These are phyloP conservation scores for Lunularia cruciata DNA, from an alignment of 225 moss, liverwort and hornwort species.

Conservation along the genomic window DNA sequence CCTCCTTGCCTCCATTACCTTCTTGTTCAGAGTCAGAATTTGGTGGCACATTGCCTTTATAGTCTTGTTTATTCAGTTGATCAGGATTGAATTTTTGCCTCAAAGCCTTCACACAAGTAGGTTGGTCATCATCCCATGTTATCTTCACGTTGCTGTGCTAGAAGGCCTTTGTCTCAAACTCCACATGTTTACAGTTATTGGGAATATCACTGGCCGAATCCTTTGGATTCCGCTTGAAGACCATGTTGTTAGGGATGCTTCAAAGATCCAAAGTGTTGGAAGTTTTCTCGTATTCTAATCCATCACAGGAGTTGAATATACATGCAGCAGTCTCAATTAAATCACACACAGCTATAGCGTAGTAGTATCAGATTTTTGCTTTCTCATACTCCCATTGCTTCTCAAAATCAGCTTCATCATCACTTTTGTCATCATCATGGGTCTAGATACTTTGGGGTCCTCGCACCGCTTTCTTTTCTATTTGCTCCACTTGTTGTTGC, in stretches of 20 bases:
- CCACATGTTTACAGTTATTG: conserved; percentile 64
- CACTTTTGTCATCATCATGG: no score
- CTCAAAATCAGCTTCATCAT: conserved; percentile 72
- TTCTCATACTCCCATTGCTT: conserved; percentile 83
- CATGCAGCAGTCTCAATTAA: conserved; percentile 72
- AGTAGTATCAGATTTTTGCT: conserved; percentile 75
- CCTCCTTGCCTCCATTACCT: conserved; percentile 38
- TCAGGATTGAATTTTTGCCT: no score
- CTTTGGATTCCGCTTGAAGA: conserved; percentile 56
- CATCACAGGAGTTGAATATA: conserved; percentile 74
- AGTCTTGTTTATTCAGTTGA: no score
- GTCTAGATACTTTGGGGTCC: conserved; percentile 68
- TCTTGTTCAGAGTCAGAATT: conserved; percentile 46
- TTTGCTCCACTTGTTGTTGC: no score
- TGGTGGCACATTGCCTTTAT: conserved; percentile 66
- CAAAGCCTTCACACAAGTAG: no score
- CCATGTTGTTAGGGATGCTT: conserved; percentile 75
- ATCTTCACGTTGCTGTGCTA: conserved; percentile 86
- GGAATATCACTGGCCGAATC: no score
- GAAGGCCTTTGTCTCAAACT: conserved; percentile 78
- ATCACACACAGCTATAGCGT: conserved; percentile 83
- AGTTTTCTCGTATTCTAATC: conserved; percentile 87
- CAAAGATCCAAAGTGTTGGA: conserved; percentile 82
- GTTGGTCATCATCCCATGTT: no score
- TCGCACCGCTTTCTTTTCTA: conserved; percentile 61